phyloP scores from a whole-genome alignment of 495 filamentous ascomycete genomes.

The Neurospora tetraspora region DNA sequence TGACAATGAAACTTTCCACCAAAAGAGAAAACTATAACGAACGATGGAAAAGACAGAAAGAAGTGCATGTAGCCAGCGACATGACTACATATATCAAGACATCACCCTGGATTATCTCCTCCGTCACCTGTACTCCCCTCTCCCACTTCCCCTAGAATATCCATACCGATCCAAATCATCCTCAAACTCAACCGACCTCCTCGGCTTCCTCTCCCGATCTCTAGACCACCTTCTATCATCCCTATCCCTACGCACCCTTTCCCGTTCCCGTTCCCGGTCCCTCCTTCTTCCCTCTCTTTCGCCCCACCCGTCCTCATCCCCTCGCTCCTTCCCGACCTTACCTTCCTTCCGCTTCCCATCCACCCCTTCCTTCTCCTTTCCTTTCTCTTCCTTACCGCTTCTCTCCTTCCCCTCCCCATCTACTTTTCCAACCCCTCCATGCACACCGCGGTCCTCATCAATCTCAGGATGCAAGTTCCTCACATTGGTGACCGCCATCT shows the following conservation, averaged over 20 bases:
- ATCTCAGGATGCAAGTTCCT: constrained; percentile 17
- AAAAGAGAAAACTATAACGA: not conserved
- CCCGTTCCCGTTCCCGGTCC: not conserved
- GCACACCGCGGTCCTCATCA: not conserved
- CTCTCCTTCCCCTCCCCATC: not conserved
- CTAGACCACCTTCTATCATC: not conserved
- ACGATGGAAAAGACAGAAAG: not conserved
- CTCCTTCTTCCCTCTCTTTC: not conserved
- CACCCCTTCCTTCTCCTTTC: not conserved
- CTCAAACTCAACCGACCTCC: not conserved
- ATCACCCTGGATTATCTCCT: not conserved
- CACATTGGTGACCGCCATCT: constrained; percentile 18
- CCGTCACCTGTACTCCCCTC: not conserved
- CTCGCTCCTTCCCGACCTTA: not conserved
- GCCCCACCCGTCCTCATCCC: not conserved
- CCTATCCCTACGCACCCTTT: not conserved
- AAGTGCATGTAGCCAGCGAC: not conserved
- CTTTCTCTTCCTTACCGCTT: not conserved
- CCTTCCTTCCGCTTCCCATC: not conserved
- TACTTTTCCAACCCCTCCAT: not conserved
- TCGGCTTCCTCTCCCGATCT: not conserved
- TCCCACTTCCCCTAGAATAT: not conserved
- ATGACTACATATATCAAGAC: not conserved
- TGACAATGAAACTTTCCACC: not conserved
- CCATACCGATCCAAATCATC: not conserved